These are phyloP conservation scores for Phialophora macrospora DNA, from an alignment of 2,329 filamentous ascomycete genomes.

Conservation along the genomic window DNA sequence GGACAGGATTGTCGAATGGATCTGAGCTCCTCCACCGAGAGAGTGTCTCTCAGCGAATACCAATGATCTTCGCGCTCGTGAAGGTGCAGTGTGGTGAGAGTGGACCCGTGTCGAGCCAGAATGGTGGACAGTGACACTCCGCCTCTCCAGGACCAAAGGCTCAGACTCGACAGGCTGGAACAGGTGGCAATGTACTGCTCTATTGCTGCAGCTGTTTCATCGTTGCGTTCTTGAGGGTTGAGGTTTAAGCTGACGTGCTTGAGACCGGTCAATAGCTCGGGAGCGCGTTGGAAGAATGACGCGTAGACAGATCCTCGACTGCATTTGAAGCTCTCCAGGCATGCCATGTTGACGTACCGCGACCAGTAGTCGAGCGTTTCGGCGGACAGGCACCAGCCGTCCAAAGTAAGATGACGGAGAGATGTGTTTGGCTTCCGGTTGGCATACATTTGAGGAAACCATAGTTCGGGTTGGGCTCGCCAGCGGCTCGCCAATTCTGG, in stretches of 20 bases:
- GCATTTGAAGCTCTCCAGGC: constrained; percentile 30
- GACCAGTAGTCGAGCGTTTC: constrained; percentile 28
- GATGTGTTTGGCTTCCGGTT: constrained; percentile 19
- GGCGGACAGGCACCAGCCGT: constrained; percentile 29
- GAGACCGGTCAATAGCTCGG: constrained; percentile 24
- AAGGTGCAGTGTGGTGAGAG: constrained; percentile 30
- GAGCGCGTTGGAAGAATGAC: constrained; percentile 29
- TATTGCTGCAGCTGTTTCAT: constrained; percentile 12
- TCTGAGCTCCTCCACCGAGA: constrained; percentile 27
- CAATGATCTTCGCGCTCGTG: constrained; percentile 31
- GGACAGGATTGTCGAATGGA: constrained; percentile 28
- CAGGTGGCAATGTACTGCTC: constrained; percentile 30
- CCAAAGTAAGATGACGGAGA: constrained; percentile 30
- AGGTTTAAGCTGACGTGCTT: constrained; percentile 34
- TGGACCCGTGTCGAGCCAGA: constrained; percentile 29
- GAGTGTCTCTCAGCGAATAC: neutral
- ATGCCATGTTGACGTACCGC: constrained; percentile 21
- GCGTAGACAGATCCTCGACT: constrained; percentile 23
- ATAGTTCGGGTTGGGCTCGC: constrained; percentile 1
- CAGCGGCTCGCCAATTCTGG: neutral
- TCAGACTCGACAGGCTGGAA: constrained; percentile 26
- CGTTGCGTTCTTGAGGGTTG: neutral
- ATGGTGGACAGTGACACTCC: constrained; percentile 26
- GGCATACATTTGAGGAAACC: constrained; percentile 3
- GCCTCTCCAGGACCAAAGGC: constrained; percentile 37